phyloP scores from a whole-genome alignment of 2,329 filamentous ascomycete genomes.

The Aphanoascus verrucosus region DNA sequence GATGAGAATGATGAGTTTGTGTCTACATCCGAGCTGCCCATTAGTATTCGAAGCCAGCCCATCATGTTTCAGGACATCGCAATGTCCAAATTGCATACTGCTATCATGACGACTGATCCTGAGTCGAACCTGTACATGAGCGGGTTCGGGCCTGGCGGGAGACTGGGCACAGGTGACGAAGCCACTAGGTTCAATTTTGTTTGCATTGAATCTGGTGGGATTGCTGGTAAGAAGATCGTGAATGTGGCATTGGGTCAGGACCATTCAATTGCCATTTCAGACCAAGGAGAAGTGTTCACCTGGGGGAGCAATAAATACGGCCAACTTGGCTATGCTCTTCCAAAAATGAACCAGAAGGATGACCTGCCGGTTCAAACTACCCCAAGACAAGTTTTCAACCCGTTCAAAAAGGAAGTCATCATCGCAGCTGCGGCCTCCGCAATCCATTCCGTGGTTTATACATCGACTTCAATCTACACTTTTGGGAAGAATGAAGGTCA shows the following conservation, averaged over 20 bases:
- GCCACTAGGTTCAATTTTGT: constrained; percentile 78
- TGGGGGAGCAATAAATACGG: constrained; percentile 85
- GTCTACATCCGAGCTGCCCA: constrained; percentile 52
- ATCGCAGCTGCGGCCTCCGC: constrained; percentile 77
- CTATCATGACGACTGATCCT: constrained; percentile 74
- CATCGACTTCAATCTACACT: constrained; percentile 68
- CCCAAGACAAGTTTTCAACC: constrained; percentile 82
- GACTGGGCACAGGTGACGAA: constrained; percentile 81
- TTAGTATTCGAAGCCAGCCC: constrained; percentile 58
- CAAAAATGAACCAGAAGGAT: constrained; percentile 52
- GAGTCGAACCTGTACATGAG: constrained; percentile 87
- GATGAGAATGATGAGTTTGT: constrained; percentile 21
- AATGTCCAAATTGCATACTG: constrained; percentile 86
- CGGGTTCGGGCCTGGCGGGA: constrained; percentile 80
- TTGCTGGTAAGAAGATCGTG: constrained; percentile 62
- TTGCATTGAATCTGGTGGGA: constrained; percentile 63
- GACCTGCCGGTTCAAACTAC: constrained; percentile 72
- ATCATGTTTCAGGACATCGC: constrained; percentile 69
- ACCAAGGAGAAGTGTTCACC: constrained; percentile 81
- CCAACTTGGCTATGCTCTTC: constrained; percentile 75
- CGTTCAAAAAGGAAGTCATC: constrained; percentile 74
- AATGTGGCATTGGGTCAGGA: constrained; percentile 83
- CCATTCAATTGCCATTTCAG: constrained; percentile 74
- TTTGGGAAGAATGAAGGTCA: constrained; percentile 96
- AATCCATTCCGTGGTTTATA: constrained; percentile 85